Conservation (phyloP, 176 grass and related monocot species). For the Carex littledalei region DNA sequence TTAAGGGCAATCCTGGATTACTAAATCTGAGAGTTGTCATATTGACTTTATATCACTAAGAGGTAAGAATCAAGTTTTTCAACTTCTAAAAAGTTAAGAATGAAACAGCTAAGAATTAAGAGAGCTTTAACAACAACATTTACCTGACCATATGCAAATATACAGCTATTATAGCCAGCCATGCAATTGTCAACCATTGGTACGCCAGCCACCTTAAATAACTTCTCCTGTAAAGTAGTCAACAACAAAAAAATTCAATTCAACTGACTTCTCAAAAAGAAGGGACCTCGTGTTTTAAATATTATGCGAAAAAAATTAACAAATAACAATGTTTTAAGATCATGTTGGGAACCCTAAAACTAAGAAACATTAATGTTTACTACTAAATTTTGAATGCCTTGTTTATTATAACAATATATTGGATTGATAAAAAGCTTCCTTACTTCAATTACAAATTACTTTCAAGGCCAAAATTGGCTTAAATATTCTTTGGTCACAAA, state of each 20-base stretch:
- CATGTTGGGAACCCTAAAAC: neutral
- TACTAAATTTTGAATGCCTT: neutral
- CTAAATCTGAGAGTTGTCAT: neutral
- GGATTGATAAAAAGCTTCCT: neutral
- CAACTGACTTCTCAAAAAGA: neutral
- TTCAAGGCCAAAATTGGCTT: neutral
- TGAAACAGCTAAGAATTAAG: neutral
- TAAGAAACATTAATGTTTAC: neutral
- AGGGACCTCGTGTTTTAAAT: neutral
- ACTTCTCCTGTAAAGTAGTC: conserved; percentile 48
- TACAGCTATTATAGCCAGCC: conserved; percentile 91
- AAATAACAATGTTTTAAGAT: neutral
- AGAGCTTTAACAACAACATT: conserved; percentile 7
- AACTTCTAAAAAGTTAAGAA: neutral
- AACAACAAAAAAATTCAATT: neutral
- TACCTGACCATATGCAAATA: conserved; percentile 98
- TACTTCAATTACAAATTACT: neutral
- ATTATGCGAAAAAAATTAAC: neutral
- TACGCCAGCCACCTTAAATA: conserved; percentile 90
- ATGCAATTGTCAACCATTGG: conserved; percentile 98
- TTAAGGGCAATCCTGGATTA: too few species aligned
- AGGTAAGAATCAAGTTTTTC: neutral
- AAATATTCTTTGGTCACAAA: neutral
- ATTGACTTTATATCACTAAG: neutral
- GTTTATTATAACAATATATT: neutral